phyloP scores from a whole-genome alignment of 768 basidiomycete species.

The Lanmaoa rubissima region DNA sequence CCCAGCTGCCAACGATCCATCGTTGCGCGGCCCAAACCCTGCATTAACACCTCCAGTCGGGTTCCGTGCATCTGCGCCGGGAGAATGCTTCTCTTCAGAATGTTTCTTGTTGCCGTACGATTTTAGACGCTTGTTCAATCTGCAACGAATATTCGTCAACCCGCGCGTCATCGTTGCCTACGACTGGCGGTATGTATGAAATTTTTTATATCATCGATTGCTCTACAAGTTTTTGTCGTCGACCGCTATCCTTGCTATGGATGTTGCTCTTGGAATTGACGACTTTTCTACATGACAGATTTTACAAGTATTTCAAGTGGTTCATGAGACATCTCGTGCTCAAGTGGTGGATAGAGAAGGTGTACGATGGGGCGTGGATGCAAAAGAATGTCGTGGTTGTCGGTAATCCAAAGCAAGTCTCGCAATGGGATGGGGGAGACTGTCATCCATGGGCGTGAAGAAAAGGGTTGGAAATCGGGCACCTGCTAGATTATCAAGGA shows the following conservation, averaged over 20 bases:
- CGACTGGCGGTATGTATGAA: slow-evolving; percentile 30
- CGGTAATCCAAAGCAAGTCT: slow-evolving; percentile 28
- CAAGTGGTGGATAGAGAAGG: slow-evolving; percentile 41
- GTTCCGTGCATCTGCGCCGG: slow-evolving; percentile 16
- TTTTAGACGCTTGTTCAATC: slow-evolving; percentile 37
- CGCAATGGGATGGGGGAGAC: slow-evolving; percentile 24
- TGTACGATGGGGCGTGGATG: slow-evolving; percentile 39
- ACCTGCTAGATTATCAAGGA: background rate
- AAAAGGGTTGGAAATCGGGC: no score
- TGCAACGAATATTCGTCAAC: slow-evolving; percentile 39
- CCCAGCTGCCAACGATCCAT: slow-evolving; percentile 9
- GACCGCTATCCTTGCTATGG: background rate
- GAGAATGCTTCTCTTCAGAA: slow-evolving; percentile 33
- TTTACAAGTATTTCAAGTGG: slow-evolving; percentile 37
- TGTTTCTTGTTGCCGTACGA: slow-evolving; percentile 44
- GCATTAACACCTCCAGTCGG: slow-evolving; percentile 19
- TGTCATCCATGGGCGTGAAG: slow-evolving; percentile 17
- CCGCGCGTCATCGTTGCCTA: slow-evolving; percentile 40
- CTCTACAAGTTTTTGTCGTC: background rate
- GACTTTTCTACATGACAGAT: slow-evolving; percentile 15
- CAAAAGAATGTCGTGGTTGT: slow-evolving; percentile 36
- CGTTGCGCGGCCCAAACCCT: slow-evolving; percentile 14
- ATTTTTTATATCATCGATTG: background rate
- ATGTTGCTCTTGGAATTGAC: background rate
- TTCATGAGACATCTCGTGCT: slow-evolving; percentile 38